Evolutionary conservation across 106 monocot genomes (phyloP).

Genomic region (Dendrobium catenatum): DNA sequence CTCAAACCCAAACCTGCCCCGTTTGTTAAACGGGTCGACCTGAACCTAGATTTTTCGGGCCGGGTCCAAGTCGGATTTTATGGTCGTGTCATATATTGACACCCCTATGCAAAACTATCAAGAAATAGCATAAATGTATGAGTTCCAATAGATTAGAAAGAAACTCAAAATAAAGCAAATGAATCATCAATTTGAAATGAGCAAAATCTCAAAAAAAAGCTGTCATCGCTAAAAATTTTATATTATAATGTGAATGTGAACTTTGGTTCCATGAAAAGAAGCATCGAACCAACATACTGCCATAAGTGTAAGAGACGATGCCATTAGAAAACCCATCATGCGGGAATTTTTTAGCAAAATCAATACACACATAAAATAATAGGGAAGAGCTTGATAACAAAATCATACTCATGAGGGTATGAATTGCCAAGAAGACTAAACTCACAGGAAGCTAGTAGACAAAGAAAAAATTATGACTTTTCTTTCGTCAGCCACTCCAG

Average conservation of each 20-base stretch:
- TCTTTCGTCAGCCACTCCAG: too few species aligned
- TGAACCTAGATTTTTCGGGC: too few species aligned
- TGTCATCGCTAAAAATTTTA: background rate
- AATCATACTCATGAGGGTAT: background rate
- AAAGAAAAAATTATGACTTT: too few species aligned
- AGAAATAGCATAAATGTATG: background rate
- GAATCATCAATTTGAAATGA: slow-evolving; percentile 3
- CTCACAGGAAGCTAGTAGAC: background rate
- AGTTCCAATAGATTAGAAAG: background rate
- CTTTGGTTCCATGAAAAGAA: background rate
- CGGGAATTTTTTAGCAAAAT: background rate
- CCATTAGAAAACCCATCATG: background rate
- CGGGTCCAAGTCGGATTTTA: too few species aligned
- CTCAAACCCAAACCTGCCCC: too few species aligned
- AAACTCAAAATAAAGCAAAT: background rate
- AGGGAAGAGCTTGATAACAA: background rate
- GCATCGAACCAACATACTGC: background rate
- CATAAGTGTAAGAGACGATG: background rate
- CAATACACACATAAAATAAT: background rate
- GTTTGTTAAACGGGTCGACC: too few species aligned
- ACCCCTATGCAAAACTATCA: background rate
- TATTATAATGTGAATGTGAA: background rate
- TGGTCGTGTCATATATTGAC: too few species aligned
- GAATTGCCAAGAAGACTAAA: background rate
- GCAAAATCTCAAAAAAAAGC: background rate